phyloP scores from a whole-genome alignment of 768 basidiomycete species.

The Rhizopogon vesiculosus region DNA sequence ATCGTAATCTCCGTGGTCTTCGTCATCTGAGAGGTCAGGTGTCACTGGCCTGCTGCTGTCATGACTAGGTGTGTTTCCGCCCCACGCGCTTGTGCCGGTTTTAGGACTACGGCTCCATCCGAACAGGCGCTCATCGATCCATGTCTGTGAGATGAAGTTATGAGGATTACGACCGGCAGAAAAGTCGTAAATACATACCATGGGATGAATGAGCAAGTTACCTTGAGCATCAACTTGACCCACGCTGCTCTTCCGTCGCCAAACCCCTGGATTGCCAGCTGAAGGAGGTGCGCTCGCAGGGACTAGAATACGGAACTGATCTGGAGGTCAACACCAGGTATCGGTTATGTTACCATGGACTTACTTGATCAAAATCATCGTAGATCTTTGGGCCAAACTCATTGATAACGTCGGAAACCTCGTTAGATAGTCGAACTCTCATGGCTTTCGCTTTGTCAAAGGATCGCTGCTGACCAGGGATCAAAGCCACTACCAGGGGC shows the following conservation, averaged over 20 bases:
- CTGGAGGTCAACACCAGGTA: conserved; percentile 1
- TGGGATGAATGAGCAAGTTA: conserved; percentile 81
- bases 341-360: conserved; percentile 10
- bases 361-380: conserved; percentile 80
- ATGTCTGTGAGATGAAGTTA: conserved; percentile 40
- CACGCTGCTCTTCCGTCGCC: conserved; percentile 75
- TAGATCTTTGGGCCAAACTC: conserved; percentile 87
- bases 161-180: background rate
- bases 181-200: conserved; percentile 42
- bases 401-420: conserved; percentile 79
- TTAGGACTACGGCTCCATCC: conserved; percentile 81
- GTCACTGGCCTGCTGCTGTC: conserved; percentile 62
- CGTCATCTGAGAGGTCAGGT: conserved; percentile 79
- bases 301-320: conserved; percentile 71
- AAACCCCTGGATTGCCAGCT: conserved; percentile 65
- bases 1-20: conserved; percentile 89
- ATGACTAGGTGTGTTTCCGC: conserved; percentile 47
- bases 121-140: conserved; percentile 92
- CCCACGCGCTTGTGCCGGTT: conserved; percentile 88
- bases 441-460: conserved; percentile 72
- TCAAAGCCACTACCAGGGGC: conserved; percentile 80
- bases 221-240: conserved; percentile 86
- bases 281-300: conserved; percentile 84
- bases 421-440: conserved; percentile 73
- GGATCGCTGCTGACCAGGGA: conserved; percentile 83